Evolutionary conservation across 768 basidiomycete species (phyloP).

Genomic region (Coprinellus aureogranulatus): DNA sequence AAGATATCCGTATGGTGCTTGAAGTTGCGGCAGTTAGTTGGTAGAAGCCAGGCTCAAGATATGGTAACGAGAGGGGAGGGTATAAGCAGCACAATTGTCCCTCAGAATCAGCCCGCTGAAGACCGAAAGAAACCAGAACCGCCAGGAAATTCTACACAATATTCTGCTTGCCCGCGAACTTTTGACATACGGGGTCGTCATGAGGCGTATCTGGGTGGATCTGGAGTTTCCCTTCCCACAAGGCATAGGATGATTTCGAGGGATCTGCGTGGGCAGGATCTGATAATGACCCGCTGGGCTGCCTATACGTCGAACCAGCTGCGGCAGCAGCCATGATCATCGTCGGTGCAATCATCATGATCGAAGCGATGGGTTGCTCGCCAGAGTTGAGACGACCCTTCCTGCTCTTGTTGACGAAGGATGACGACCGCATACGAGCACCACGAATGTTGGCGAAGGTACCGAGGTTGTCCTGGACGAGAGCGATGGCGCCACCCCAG

Average conservation of each 20-base stretch:
- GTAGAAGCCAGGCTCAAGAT: background rate
- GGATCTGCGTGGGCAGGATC: conserved; percentile 78
- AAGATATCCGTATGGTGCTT: no score
- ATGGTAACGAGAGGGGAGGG: background rate
- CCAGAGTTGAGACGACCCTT: conserved; percentile 46
- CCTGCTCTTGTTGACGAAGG: conserved; percentile 80
- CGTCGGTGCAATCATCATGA: conserved; percentile 53
- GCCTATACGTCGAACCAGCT: conserved; percentile 66
- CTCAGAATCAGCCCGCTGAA: background rate
- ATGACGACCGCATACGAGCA: conserved; percentile 81
- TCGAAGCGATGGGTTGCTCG: conserved; percentile 23
- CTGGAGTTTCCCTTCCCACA: conserved; percentile 84
- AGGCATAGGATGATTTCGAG: conserved; percentile 74
- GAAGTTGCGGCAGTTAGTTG: background rate
- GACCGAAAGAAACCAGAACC: background rate
- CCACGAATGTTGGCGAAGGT: conserved; percentile 84
- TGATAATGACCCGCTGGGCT: conserved; percentile 50
- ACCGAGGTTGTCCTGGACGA: conserved; percentile 82
- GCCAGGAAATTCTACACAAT: conserved; percentile 22
- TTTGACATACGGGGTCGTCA: conserved; percentile 52
- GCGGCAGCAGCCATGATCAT: conserved; percentile 46
- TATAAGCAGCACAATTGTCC: background rate
- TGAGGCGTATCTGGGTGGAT: conserved; percentile 81
- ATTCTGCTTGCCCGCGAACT: conserved; percentile 19
- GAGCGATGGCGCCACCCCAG: conserved; percentile 78